A percentile compares a stretch with the other conserved stretches of the same genome.
These are phyloP conservation scores for Aphanoascus verrucosus DNA, from an alignment of 2,329 filamentous ascomycete species.

Conservation along the genomic window DNA sequence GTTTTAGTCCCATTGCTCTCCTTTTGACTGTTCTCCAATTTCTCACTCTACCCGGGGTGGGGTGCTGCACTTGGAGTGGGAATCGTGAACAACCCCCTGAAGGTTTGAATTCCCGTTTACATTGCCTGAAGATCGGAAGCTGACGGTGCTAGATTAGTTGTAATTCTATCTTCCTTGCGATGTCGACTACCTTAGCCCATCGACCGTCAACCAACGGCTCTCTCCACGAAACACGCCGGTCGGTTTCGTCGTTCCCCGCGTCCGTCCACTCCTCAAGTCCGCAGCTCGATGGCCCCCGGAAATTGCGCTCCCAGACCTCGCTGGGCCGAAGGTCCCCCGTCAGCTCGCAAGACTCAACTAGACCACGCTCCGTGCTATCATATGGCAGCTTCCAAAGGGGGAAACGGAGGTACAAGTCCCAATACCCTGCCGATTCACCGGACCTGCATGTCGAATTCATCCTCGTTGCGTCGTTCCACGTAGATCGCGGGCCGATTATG, in stretches of 20 bases:
- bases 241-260: constrained; percentile 53
- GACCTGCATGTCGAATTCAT: constrained; percentile 99
- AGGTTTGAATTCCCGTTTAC: background rate
- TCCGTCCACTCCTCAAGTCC: constrained; percentile 30
- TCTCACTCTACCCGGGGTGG: background rate
- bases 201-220: constrained; percentile 32
- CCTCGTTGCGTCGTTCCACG: constrained; percentile 91
- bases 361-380: constrained; percentile 27
- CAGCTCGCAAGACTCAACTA: constrained; percentile 32
- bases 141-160: background rate
- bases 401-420: constrained; percentile 48
- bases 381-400: constrained; percentile 17
- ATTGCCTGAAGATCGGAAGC: background rate
- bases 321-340: constrained; percentile 43
- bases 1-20: background rate
- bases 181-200: constrained; percentile 31
- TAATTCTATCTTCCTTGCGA: constrained; percentile 18
- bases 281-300: constrained; percentile 43
- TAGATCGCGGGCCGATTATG: constrained; percentile 92
- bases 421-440: constrained; percentile 60
- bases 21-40: too few relatives aligned
- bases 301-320: constrained; percentile 51
- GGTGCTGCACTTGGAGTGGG: background rate
- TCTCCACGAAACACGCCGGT: constrained; percentile 39
- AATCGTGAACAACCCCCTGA: constrained; percentile 1